A percentile compares a stretch with the other conserved stretches of the same genome.
Conservation (phyloP, 371 early-diverging fungal species). For the Mucor ambiguus region DNA sequence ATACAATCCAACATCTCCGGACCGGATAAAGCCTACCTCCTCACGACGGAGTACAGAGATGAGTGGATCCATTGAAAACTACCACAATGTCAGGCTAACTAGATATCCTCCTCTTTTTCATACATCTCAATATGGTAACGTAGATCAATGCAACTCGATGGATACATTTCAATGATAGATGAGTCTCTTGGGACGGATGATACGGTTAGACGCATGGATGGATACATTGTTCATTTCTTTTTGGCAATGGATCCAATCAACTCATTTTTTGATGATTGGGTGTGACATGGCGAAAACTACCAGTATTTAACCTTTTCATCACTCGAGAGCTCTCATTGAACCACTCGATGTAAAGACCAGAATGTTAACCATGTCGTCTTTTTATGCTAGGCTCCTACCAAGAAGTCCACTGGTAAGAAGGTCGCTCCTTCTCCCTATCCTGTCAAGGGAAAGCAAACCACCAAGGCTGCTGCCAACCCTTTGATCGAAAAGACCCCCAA, state of each 20-base stretch:
- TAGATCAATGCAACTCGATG: constrained; percentile 1
- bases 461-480: constrained; percentile 82
- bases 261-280: neutral
- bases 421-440: constrained; percentile 91
- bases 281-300: neutral
- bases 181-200: constrained; percentile 11
- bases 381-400: constrained; percentile 35
- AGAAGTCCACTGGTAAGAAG: constrained; percentile 78
- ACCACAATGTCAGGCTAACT: neutral
- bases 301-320: neutral
- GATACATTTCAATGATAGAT: constrained; percentile 1
- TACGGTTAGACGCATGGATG: constrained; percentile 3
- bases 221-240: neutral
- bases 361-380: neutral
- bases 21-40: too few relatives aligned
- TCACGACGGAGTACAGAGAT: neutral
- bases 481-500: constrained; percentile 89
- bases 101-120: constrained; percentile 30
- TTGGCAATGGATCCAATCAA: neutral
- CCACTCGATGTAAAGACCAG: too few relatives aligned
- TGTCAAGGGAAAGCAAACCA: constrained; percentile 63
- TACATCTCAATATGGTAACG: constrained; percentile 25
- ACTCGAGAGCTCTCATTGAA: too few relatives aligned
- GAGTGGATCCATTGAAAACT: neutral
- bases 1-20: too few relatives aligned